phyloP scores from a whole-genome alignment of 148 eudicot species.

The Camellia sinensis region DNA sequence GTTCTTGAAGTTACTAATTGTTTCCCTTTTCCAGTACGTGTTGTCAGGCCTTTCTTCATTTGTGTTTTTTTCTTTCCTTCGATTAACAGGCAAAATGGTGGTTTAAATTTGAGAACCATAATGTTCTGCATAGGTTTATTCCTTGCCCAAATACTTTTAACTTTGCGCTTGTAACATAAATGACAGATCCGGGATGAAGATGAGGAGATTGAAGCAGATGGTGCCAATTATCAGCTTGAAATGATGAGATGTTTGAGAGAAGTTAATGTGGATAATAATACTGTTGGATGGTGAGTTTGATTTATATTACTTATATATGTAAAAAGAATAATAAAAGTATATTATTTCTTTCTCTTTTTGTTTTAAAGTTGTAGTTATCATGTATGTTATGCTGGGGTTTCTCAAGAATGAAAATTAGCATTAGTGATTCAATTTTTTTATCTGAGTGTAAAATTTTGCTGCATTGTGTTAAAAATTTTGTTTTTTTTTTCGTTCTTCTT shows the following conservation, averaged over 20 bases:
- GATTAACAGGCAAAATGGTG: not conserved
- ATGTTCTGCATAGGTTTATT: not conserved
- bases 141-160: not conserved
- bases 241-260: conserved; percentile 99
- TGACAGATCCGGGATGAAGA: conserved; percentile 83
- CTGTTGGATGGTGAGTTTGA: conserved; percentile 88
- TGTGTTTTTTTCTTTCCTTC: not conserved
- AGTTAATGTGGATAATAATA: conserved; percentile 97
- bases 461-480: too few relatives aligned
- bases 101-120: not conserved
- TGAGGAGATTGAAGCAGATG: conserved; percentile 96
- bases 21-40: conserved; percentile 90
- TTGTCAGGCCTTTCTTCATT: not conserved
- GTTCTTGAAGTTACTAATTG: conserved; percentile 97
- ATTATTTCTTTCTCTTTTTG: not conserved
- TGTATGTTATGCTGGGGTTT: not conserved
- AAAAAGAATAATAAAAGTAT: not conserved
- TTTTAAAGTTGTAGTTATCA: not conserved
- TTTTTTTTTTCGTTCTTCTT: too few relatives aligned
- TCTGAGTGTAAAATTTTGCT: too few relatives aligned
- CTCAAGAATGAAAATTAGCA: too few relatives aligned
- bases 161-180: not conserved
- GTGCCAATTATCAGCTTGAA: conserved; percentile 97
- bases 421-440: too few relatives aligned
- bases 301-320: not conserved